Conservation (phyloP, 2,329 filamentous ascomycete species). For the Epichloe uncinata region DNA sequence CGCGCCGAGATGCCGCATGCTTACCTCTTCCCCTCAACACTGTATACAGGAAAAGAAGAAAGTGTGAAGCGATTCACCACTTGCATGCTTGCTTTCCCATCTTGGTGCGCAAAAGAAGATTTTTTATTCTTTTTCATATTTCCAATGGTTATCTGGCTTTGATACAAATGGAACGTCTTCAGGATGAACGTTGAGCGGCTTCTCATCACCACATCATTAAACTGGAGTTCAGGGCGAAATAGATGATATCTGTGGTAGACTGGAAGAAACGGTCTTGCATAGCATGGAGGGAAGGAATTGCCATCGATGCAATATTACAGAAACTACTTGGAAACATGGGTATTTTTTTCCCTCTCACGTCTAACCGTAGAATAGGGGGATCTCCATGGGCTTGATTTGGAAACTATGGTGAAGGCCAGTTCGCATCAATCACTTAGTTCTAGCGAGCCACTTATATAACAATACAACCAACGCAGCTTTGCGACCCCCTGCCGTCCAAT, state of each 20-base stretch:
- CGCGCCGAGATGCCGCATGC: too few species aligned
- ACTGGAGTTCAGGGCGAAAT: not conserved
- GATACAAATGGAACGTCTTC: not conserved
- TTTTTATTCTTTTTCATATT: not conserved
- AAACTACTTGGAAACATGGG: too few species aligned
- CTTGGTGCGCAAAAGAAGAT: not conserved
- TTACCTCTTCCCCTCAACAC: too few species aligned
- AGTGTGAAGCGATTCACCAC: slow-evolving; percentile 4
- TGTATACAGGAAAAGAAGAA: not conserved
- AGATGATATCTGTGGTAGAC: not conserved
- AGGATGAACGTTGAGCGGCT: not conserved
- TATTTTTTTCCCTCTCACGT: too few species aligned
- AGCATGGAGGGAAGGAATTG: not conserved
- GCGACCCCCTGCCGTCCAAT: not conserved
- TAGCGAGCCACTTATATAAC: not conserved
- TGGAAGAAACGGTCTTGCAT: not conserved
- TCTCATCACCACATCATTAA: not conserved
- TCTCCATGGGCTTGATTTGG: too few species aligned
- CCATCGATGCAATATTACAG: not conserved
- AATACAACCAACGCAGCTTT: not conserved
- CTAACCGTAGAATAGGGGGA: too few species aligned
- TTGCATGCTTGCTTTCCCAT: not conserved
- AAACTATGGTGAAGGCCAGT: too few species aligned
- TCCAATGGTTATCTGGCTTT: not conserved
- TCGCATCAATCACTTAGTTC: too few species aligned